phyloP scores from a whole-genome alignment of 208 protist genomes.

The Leishmania tropica region DNA sequence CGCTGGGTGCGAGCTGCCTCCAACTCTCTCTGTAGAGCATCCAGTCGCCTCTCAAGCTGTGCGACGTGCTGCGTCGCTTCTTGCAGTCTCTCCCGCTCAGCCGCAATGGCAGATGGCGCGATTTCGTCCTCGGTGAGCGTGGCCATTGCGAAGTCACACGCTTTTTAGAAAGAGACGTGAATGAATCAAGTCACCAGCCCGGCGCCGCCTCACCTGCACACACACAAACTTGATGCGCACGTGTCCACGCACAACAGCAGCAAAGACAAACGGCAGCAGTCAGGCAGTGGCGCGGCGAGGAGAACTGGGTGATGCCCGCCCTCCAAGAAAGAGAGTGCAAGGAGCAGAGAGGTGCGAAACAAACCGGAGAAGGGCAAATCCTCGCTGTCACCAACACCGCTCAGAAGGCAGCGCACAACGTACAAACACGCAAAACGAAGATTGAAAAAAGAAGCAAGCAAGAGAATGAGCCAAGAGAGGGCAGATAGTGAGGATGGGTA shows the following conservation, averaged over 20 bases:
- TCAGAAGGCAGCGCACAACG: neutral
- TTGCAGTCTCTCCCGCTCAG: conserved; percentile 35
- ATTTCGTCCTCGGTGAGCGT: conserved; percentile 47
- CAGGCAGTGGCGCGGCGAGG: neutral
- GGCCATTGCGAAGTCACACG: neutral
- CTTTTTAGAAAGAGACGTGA: neutral
- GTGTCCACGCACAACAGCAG: neutral
- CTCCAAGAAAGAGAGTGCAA: neutral
- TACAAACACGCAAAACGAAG: neutral
- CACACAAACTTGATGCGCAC: neutral
- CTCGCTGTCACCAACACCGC: neutral
- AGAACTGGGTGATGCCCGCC: neutral
- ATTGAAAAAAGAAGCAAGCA: neutral
- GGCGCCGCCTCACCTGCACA: neutral
- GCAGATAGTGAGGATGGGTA: neutral
- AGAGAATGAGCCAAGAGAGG: neutral
- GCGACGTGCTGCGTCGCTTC: conserved; percentile 76
- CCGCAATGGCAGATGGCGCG: conserved; percentile 41
- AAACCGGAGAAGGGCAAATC: neutral
- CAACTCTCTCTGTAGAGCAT: conserved; percentile 57
- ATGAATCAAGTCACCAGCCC: neutral
- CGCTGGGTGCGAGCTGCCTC: conserved; percentile 53
- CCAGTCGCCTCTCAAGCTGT: conserved; percentile 82
- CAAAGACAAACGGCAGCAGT: too few species aligned
- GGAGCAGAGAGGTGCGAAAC: neutral